A percentile compares a stretch with the other conserved stretches of the same genome.
Evolutionary conservation across 2,329 filamentous ascomycete genomes (phyloP).

Genomic region (Zasmidium angulare): DNA sequence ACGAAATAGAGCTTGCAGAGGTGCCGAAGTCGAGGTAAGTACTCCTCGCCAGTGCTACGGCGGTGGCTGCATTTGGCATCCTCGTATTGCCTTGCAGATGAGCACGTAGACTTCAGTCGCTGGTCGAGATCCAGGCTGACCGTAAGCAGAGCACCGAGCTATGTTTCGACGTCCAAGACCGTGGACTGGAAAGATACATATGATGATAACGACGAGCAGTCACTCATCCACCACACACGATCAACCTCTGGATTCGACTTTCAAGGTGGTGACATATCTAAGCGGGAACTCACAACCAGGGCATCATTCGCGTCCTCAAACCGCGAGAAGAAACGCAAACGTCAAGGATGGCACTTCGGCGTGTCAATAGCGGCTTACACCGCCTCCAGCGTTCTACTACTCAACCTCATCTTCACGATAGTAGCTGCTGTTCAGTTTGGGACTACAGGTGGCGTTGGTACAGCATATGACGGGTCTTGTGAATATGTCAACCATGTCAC

Average conservation of each 20-base stretch:
- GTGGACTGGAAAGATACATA: slow-evolving; percentile 3
- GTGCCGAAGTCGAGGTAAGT: slow-evolving; percentile 11
- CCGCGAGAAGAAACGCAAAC: slow-evolving; percentile 10
- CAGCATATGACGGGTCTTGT: slow-evolving; percentile 27
- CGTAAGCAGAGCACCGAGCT: slow-evolving; percentile 9
- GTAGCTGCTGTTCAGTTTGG: slow-evolving; percentile 8
- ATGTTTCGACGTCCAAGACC: slow-evolving; percentile 10
- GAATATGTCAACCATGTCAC: slow-evolving; percentile 13
- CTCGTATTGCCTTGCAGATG: background rate
- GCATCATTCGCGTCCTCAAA: background rate
- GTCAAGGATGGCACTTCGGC: slow-evolving; percentile 34
- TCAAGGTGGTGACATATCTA: background rate
- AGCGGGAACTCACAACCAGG: slow-evolving; percentile 2
- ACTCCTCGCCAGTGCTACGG: background rate
- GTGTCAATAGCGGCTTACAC: slow-evolving; percentile 13
- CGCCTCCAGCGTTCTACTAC: slow-evolving; percentile 12
- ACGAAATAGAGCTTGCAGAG: slow-evolving; percentile 9
- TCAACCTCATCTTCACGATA: slow-evolving; percentile 19
- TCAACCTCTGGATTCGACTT: slow-evolving; percentile 3
- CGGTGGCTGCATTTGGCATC: background rate
- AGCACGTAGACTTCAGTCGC: too few species aligned
- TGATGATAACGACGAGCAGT: slow-evolving; percentile 6
- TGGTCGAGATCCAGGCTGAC: background rate
- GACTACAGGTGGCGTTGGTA: slow-evolving; percentile 17
- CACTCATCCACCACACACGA: slow-evolving; percentile 7